These are phyloP conservation scores for Microthyrium microscopicum DNA, from an alignment of 2,329 filamentous ascomycete species.

Conservation along the genomic window DNA sequence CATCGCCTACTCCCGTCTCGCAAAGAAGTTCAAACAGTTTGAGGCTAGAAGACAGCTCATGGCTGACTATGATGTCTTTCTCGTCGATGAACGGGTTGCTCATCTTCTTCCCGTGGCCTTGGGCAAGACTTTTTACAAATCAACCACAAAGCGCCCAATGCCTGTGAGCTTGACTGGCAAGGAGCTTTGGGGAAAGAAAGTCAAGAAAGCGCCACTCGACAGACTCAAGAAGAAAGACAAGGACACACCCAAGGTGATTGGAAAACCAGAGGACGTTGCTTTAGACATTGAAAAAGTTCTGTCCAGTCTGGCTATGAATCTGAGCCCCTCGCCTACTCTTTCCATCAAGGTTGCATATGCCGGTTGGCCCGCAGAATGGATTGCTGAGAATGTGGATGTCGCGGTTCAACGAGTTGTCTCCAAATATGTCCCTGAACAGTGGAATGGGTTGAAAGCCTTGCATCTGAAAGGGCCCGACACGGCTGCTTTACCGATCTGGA, in stretches of 20 bases:
- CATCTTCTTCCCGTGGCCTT: conserved; percentile 57
- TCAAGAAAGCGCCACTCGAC: conserved; percentile 3
- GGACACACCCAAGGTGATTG: conserved; percentile 33
- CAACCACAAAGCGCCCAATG: conserved; percentile 67
- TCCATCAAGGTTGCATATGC: conserved; percentile 65
- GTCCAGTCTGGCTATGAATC: conserved; percentile 59
- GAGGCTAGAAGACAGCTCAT: conserved; percentile 73
- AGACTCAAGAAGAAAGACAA: conserved; percentile 37
- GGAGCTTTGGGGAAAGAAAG: conserved; percentile 15
- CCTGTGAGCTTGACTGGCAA: conserved; percentile 57
- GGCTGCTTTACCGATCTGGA: conserved; percentile 80
- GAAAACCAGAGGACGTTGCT: conserved; percentile 50
- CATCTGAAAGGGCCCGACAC: conserved; percentile 87
- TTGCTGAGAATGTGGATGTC: conserved; percentile 65
- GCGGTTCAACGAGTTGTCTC: conserved; percentile 36
- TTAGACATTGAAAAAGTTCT: conserved; percentile 69
- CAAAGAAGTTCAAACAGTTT: conserved; percentile 76
- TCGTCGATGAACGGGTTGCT: conserved; percentile 76
- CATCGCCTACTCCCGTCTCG: conserved; percentile 71
- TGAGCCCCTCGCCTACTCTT: conserved; percentile 64
- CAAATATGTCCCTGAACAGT: conserved; percentile 68
- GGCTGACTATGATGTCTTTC: conserved; percentile 78
- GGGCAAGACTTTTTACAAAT: conserved; percentile 87
- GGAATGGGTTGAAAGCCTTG: conserved; percentile 68
- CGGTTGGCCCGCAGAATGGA: conserved; percentile 54